phyloP scores from a whole-genome alignment of 1,139 yeast genomes.

The Candida sojae region DNA sequence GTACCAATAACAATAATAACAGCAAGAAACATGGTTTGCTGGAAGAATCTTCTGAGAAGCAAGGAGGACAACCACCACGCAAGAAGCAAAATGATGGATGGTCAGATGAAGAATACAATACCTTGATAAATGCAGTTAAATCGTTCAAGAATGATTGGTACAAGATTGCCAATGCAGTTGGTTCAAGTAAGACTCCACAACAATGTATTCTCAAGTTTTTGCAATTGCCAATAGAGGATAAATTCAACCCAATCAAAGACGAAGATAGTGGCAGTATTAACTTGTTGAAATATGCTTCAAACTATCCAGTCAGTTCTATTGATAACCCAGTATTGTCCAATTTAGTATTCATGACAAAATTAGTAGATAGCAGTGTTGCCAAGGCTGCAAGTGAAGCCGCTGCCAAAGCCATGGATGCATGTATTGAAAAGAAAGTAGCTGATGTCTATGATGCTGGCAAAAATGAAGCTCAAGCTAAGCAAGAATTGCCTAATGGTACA shows the following conservation, averaged over 20 bases:
- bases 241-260: conserved; percentile 52
- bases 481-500: conserved; percentile 36
- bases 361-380: conserved; percentile 86
- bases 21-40: conserved; percentile 8
- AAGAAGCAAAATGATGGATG: conserved; percentile 55
- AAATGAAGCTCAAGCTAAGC: conserved; percentile 32
- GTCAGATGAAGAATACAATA: conserved; percentile 61
- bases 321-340: conserved; percentile 95
- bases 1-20: not conserved
- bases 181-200: conserved; percentile 65
- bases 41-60: conserved; percentile 7
- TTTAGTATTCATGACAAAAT: conserved; percentile 78
- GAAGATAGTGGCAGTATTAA: conserved; percentile 44
- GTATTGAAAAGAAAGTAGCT: conserved; percentile 40
- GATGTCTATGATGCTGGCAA: conserved; percentile 16
- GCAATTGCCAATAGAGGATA: conserved; percentile 81
- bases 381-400: conserved; percentile 78
- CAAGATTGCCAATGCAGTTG: conserved; percentile 63
- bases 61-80: conserved; percentile 5
- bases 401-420: conserved; percentile 56
- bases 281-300: conserved; percentile 80
- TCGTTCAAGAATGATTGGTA: conserved; percentile 72
- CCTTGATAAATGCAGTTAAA: conserved; percentile 63
- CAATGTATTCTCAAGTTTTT: conserved; percentile 81
- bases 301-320: conserved; percentile 77